These are phyloP conservation scores for Lachancea nothofagi DNA, from an alignment of 805 yeast species.

Conservation along the genomic window DNA sequence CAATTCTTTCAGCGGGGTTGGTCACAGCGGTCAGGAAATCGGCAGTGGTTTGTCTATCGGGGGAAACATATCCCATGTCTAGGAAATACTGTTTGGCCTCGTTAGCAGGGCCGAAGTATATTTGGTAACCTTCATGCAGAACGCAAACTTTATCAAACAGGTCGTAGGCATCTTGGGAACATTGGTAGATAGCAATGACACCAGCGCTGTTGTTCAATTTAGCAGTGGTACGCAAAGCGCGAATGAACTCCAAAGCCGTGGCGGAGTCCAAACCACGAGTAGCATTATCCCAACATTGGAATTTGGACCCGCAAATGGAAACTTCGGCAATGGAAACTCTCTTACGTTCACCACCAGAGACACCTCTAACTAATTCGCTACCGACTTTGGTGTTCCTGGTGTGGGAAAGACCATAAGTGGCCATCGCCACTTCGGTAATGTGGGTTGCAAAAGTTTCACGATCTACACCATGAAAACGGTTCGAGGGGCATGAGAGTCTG, in stretches of 20 bases:
- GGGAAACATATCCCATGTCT: slow-evolving; percentile 60
- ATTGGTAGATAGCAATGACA: slow-evolving; percentile 65
- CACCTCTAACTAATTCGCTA: slow-evolving; percentile 60
- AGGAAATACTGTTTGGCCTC: slow-evolving; percentile 54
- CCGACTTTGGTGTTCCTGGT: slow-evolving; percentile 58
- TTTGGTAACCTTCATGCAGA: slow-evolving; percentile 54
- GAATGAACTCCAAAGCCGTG: slow-evolving; percentile 70
- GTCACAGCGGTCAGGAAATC: slow-evolving; percentile 68
- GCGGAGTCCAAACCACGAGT: slow-evolving; percentile 84
- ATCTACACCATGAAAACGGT: slow-evolving; percentile 54
- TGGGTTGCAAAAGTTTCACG: slow-evolving; percentile 51
- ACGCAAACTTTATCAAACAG: slow-evolving; percentile 59
- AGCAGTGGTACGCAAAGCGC: slow-evolving; percentile 61
- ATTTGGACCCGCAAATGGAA: slow-evolving; percentile 54
- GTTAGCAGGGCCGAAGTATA: slow-evolving; percentile 56
- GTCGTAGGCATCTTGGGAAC: slow-evolving; percentile 60
- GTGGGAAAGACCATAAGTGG: slow-evolving; percentile 55
- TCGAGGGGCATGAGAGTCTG: slow-evolving; percentile 53
- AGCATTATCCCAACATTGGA: slow-evolving; percentile 75
- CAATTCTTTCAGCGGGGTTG: slow-evolving; percentile 56
- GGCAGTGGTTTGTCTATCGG: slow-evolving; percentile 62
- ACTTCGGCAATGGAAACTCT: slow-evolving; percentile 82
- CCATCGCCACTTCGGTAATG: slow-evolving; percentile 48
- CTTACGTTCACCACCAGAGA: slow-evolving; percentile 82
- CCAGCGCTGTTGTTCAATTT: slow-evolving; percentile 48